A percentile compares a stretch with the other conserved stretches of the same genome.
Evolutionary conservation across 208 protist species (phyloP).

Genomic region (Trypanosoma rangeli): DNA sequence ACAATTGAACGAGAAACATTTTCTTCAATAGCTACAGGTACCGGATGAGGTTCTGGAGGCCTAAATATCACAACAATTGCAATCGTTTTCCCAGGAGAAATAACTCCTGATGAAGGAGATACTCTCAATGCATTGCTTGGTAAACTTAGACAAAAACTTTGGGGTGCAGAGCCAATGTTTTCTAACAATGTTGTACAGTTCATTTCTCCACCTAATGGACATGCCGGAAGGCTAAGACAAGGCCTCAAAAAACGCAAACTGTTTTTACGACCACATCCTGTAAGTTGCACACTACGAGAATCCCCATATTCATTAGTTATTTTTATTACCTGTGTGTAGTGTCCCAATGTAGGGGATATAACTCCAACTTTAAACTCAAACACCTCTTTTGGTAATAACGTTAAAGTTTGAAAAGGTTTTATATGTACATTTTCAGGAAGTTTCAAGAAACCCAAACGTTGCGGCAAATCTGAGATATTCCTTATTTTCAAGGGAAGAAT

Average conservation of each 20-base stretch:
- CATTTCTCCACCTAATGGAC: constrained; percentile 31
- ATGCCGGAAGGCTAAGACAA: constrained; percentile 35
- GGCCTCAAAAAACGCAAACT: constrained; percentile 35
- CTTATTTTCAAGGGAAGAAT: constrained; percentile 30
- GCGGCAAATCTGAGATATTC: constrained; percentile 47
- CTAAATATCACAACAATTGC: constrained; percentile 39
- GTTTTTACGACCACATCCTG: constrained; percentile 29
- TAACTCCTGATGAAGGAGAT: constrained; percentile 38
- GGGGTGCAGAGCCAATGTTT: constrained; percentile 27
- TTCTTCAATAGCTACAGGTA: constrained; percentile 8
- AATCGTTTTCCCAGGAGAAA: constrained; percentile 26
- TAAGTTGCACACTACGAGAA: constrained; percentile 30
- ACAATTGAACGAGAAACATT: constrained; percentile 9
- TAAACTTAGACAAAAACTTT: constrained; percentile 34
- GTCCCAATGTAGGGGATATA: constrained; percentile 31
- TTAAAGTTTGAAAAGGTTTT: constrained; percentile 28
- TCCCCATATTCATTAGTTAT: constrained; percentile 50
- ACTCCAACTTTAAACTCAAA: constrained; percentile 40
- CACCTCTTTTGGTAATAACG: constrained; percentile 35
- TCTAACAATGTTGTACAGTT: constrained; percentile 33
- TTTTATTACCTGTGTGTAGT: constrained; percentile 42
- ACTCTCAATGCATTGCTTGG: constrained; percentile 21
- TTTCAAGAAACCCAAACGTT: constrained; percentile 44
- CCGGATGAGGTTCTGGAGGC: constrained; percentile 13
- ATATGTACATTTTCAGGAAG: constrained; percentile 44